Evolutionary conservation across 306 rosid genomes (phyloP).

Genomic region (Fagus sylvatica): DNA sequence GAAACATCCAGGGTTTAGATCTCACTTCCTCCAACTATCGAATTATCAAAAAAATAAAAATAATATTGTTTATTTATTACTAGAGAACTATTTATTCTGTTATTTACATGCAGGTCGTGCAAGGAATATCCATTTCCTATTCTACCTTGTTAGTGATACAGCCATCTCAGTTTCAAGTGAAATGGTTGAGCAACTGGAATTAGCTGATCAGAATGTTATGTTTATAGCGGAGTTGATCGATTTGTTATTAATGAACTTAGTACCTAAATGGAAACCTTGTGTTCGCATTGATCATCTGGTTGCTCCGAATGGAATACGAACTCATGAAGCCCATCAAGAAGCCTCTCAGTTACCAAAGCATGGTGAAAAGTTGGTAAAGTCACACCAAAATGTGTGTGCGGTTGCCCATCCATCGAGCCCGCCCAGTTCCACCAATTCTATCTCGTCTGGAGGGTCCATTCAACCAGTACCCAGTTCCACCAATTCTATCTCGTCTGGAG

Average conservation of each 20-base stretch:
- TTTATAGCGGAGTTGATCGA: conserved; percentile 49
- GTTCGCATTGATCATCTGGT: conserved; percentile 33
- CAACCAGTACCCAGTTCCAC: conserved; percentile 1
- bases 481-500: conserved; percentile 1
- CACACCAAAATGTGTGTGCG: conserved; percentile 12
- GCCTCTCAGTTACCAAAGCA: conserved; percentile 17
- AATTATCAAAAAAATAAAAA: too few species aligned
- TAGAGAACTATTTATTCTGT: conserved; percentile 3
- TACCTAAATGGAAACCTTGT: conserved; percentile 46
- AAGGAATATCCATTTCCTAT: conserved; percentile 42
- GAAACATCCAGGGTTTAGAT: too few species aligned
- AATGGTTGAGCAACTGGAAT: conserved; percentile 51
- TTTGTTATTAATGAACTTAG: conserved; percentile 34
- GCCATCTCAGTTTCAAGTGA: conserved; percentile 48
- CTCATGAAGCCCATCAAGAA: neutral
- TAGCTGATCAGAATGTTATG: conserved; percentile 35
- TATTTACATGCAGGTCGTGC: conserved; percentile 36
- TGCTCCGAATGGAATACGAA: conserved; percentile 17
- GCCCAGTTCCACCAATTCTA: conserved; percentile 2
- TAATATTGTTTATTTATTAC: neutral
- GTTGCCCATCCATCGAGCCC: conserved; percentile 6
- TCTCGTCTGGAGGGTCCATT: conserved; percentile 5
- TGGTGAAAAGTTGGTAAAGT: conserved; percentile 1
- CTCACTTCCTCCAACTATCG: too few species aligned
- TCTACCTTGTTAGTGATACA: conserved; percentile 43